Percentiles rank a stretch among this genome's conserved stretches.
These are phyloP conservation scores for Gaultheria prostrata DNA, from an alignment of 148 eudicot species.

Conservation along the genomic window DNA sequence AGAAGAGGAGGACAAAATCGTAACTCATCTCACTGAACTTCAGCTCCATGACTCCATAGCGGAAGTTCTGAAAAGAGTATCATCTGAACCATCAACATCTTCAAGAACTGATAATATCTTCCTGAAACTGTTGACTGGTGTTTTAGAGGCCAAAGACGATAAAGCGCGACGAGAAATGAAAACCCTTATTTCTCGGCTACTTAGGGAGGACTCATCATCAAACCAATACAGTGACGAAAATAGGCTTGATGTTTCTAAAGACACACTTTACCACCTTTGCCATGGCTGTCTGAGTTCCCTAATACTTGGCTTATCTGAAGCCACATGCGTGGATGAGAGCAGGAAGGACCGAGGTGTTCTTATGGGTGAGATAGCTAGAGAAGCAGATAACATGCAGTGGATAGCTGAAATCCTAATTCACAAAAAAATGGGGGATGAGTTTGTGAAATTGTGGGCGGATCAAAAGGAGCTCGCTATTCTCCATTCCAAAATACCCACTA, in stretches of 20 bases:
- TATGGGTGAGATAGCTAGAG: conserved; percentile 82
- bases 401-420: conserved; percentile 68
- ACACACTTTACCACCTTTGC: conserved; percentile 66
- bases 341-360: conserved; percentile 60
- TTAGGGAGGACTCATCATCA: conserved; percentile 48
- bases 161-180: conserved; percentile 90
- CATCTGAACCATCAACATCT: conserved; percentile 60
- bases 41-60: conserved; percentile 48
- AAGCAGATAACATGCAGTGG: conserved; percentile 94
- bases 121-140: conserved; percentile 54
- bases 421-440: conserved; percentile 70
- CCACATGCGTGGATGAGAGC: conserved; percentile 60
- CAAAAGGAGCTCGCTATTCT: conserved; percentile 81
- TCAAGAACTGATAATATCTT: conserved; percentile 58
- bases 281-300: conserved; percentile 84
- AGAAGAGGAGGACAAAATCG: conserved; percentile 72
- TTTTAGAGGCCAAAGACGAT: conserved; percentile 83
- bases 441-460: conserved; percentile 83
- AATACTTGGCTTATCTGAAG: conserved; percentile 73
- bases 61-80: conserved; percentile 73
- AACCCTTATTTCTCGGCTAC: conserved; percentile 55
- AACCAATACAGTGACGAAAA: conserved; percentile 26
- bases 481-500: conserved; percentile 78
- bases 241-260: conserved; percentile 61
- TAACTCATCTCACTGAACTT: conserved; percentile 63